These are phyloP conservation scores for Nicotiana paniculata DNA, from an alignment of 257 asterid species.

Conservation along the genomic window DNA sequence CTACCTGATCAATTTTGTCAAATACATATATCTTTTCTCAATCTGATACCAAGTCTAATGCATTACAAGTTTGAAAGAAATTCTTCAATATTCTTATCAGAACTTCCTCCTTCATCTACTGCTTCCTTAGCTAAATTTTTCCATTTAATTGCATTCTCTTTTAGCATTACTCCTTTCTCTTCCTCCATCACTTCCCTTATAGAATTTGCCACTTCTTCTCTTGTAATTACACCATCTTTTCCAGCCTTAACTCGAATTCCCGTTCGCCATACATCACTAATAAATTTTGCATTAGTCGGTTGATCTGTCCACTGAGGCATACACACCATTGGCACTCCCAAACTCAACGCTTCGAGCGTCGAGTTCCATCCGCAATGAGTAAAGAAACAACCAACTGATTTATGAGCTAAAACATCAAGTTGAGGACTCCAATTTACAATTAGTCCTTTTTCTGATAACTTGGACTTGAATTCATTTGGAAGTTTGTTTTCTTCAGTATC, in stretches of 20 bases:
- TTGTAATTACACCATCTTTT: background rate
- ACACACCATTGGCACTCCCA: slow-evolving; percentile 28
- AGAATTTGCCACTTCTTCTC: slow-evolving; percentile 17
- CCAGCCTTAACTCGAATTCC: slow-evolving; percentile 14
- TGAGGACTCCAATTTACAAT: slow-evolving; percentile 27
- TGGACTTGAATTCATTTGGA: background rate
- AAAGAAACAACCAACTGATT: slow-evolving; percentile 23
- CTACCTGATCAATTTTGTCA: background rate
- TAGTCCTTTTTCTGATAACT: slow-evolving; percentile 6
- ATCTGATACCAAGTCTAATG: background rate
- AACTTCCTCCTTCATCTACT: slow-evolving; percentile 26
- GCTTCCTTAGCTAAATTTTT: slow-evolving; percentile 26
- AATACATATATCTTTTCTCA: background rate
- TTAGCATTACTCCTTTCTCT: slow-evolving; percentile 9
- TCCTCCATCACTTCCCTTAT: slow-evolving; percentile 19
- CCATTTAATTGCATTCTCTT: slow-evolving; percentile 21
- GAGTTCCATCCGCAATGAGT: slow-evolving; percentile 33
- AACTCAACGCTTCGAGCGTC: slow-evolving; percentile 22
- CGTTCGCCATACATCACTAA: slow-evolving; percentile 18
- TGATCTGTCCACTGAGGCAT: slow-evolving; percentile 29
- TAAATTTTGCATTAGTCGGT: slow-evolving; percentile 23
- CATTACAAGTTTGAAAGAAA: slow-evolving; percentile 6
- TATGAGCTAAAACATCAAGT: slow-evolving; percentile 18
- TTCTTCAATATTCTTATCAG: slow-evolving; percentile 21
- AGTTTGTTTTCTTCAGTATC: background rate